Evolutionary conservation across 2,329 filamentous ascomycete species (phyloP).

Genomic region (Fusarium continuum): DNA sequence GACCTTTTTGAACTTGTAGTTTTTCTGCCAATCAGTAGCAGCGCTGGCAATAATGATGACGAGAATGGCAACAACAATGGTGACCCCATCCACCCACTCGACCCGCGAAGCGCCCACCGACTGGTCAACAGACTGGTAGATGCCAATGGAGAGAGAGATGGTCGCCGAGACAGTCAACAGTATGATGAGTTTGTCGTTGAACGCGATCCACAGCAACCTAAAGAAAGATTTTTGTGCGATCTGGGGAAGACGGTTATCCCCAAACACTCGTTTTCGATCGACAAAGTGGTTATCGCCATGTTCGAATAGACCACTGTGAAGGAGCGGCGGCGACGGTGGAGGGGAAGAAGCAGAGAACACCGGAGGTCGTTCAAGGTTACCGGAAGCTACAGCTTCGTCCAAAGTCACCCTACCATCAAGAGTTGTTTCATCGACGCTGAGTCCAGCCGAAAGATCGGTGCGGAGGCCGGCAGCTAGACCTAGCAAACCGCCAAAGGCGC

Average conservation of each 20-base stretch:
- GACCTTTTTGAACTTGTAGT: constrained; percentile 80
- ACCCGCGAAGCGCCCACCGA: constrained; percentile 62
- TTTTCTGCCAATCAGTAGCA: constrained; percentile 85
- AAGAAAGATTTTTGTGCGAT: constrained; percentile 75
- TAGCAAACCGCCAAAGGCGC: constrained; percentile 61
- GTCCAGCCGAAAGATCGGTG: constrained; percentile 57
- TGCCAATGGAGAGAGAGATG: constrained; percentile 78
- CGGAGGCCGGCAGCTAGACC: constrained; percentile 63
- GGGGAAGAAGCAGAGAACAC: constrained; percentile 32
- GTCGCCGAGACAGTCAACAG: constrained; percentile 74
- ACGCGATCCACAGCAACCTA: constrained; percentile 76
- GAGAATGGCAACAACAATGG: constrained; percentile 78
- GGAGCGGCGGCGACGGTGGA: constrained; percentile 33
- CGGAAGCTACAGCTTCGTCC: constrained; percentile 58
- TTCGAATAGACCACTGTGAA: constrained; percentile 46
- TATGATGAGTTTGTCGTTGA: constrained; percentile 83
- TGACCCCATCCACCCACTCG: constrained; percentile 85
- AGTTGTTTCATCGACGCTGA: constrained; percentile 60
- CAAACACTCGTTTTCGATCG: constrained; percentile 76
- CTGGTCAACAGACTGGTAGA: constrained; percentile 74
- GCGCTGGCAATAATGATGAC: constrained; percentile 81
- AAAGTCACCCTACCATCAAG: constrained; percentile 58
- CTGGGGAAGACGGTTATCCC: constrained; percentile 65
- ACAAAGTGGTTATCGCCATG: constrained; percentile 41
- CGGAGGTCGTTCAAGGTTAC: constrained; percentile 45